Evolutionary conservation across 108 stramenopile species (phyloP), one percentile per base, ranked within the genome.

Genomic region (Pelagomonas calceolata): DNA sequence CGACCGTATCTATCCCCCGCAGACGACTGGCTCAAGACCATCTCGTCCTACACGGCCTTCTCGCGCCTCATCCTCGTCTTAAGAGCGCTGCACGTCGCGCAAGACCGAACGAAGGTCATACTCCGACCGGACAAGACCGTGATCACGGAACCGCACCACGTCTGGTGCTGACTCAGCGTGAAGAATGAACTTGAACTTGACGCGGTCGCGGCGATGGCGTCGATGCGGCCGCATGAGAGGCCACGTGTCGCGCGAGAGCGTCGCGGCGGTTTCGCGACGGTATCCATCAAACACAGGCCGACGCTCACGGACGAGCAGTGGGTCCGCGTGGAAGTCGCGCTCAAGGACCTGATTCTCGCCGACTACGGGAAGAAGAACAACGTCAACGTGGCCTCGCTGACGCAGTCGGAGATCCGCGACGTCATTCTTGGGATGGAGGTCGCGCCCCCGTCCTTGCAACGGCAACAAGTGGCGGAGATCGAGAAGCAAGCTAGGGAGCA

Each of bases 351-450:
- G 26, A 99, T 99, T 71, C 86, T 99, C 31, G 94, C 93, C 26
- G 96, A 97, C 79, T 99, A 99, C 76, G 98, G 96, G 26, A 95
- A 96, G 84, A 96, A 96, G 82, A 99, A 99, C 80, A 99, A 99
- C 78, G 96, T 97, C 30, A 99, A 96, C 78, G 96, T 97, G 4
- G 95, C 94, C 33, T 95, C 94, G 73, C 85, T 99, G 73, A 99
- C 98, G 0, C 95, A 99, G 78, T 92, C 91, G 71, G 98, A 99
- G 82, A 93, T 99, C 63, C 89, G 98, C 18, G 98, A 99, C 78
- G 97, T 99, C 76, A 99, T 99, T 76, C 87, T 99, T 45, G 98
- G 98, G 34, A 95, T 95, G 96, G 98, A 99, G 81, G 97, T 99
- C 75, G 91, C 95, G 26, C 98, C 98, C 36, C 98, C 98, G 34